Evolutionary conservation across 2,329 filamentous ascomycete species (phyloP).

Genomic region (Fusarium brevicatenulatum): DNA sequence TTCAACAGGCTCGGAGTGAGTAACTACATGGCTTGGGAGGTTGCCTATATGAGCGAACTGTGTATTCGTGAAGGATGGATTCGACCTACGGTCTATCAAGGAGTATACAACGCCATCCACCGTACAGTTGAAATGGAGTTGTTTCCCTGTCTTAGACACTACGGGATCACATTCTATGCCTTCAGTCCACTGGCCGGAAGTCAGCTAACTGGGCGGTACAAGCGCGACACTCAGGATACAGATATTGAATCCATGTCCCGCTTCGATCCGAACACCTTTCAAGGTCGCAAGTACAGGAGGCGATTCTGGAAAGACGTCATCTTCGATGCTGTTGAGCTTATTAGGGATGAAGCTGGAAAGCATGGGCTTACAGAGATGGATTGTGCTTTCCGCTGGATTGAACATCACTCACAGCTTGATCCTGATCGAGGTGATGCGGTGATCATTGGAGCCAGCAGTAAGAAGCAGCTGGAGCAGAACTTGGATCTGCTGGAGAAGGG

Average conservation of each 20-base stretch:
- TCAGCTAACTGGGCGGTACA: conserved; percentile 71
- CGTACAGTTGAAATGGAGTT: conserved; percentile 73
- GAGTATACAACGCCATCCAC: conserved; percentile 65
- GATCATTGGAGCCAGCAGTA: conserved; percentile 61
- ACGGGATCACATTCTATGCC: conserved; percentile 74
- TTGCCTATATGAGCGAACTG: conserved; percentile 77
- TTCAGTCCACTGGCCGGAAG: conserved; percentile 80
- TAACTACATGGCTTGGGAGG: conserved; percentile 81
- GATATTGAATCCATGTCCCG: conserved; percentile 35
- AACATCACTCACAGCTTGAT: conserved; percentile 66
- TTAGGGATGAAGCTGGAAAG: conserved; percentile 71
- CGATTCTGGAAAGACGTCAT: conserved; percentile 70
- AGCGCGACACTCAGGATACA: conserved; percentile 40
- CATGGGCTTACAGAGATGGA: conserved; percentile 73
- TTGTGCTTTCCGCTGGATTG: conserved; percentile 73
- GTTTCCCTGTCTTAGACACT: conserved; percentile 71
- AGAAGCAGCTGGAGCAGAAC: conserved; percentile 61
- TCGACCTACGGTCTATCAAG: conserved; percentile 77
- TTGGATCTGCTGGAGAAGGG: conserved; percentile 60
- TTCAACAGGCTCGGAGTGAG: conserved; percentile 78
- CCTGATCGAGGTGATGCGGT: conserved; percentile 55
- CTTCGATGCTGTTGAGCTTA: conserved; percentile 67
- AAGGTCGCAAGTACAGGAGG: conserved; percentile 14
- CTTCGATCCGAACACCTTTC: conserved; percentile 32
- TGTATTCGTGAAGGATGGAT: conserved; percentile 76